Evolutionary conservation across 345 rosid species (phyloP), one percentile per base, ranked within the genome.

Genomic region (Turnera subulata): DNA sequence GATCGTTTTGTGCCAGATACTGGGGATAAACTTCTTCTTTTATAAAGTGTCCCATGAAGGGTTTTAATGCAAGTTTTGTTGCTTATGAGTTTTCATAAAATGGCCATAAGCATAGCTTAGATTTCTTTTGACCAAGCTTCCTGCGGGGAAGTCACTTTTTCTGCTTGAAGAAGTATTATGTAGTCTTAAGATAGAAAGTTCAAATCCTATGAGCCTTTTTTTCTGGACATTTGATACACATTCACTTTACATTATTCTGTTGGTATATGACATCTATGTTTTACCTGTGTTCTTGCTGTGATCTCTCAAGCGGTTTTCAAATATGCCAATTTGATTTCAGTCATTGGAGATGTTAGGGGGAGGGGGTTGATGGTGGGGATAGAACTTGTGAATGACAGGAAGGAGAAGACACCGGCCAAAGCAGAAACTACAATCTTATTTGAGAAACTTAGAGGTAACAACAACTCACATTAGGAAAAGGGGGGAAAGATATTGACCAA

Each of bases 321-420:
- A 15, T 51, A 12, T 21, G 6, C n/a, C 38, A 40, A 58, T 22
- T 45, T n/a, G 61, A 29, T 64, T 73, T 55, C 79, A 90, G 95
- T 85, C 63, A 84, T 90, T 26, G 99, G 97, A 76, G 92, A 93
- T 76, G 77, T 84, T 26, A 81, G 99, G 76, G 99, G 99, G 45
- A 78, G 97, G 63, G 96, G 97, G 15, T 69, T 87, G 59, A 84
- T 90, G 99, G 73, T 87, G 57, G 95, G 99, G 24, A 51, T 87
- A 4, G 97, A 90, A 62, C 89, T 93, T 4, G 95, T 93, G 57
- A 81, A 68, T 29, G 95, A 93, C 53, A 73, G 87, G 68, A 81
- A 76, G 72, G 81, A 80, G 66, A 90, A 85, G 79, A 85, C 89
- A 23, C 95, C 97, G 0, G 92, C 97, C 53, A 93, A 85, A 67